These are phyloP conservation scores for Boletus rubroflammeus DNA, from an alignment of 768 basidiomycete genomes.

Conservation along the genomic window DNA sequence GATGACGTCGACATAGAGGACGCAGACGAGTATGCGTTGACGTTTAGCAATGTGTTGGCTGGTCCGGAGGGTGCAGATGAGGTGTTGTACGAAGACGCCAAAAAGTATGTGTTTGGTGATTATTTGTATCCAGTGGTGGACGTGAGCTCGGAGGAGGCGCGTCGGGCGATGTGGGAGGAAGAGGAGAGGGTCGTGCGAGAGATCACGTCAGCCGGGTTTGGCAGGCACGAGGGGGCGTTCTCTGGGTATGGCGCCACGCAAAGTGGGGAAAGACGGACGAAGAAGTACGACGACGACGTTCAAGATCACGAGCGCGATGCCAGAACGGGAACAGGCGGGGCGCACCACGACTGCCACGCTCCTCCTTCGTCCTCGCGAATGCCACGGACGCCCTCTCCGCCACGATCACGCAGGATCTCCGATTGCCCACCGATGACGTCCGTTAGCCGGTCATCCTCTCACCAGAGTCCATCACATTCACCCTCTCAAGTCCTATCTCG, in stretches of 20 bases:
- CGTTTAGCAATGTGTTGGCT: constrained; percentile 26
- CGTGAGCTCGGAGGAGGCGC: constrained; percentile 58
- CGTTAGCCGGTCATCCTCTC: constrained; percentile 9
- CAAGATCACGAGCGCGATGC: constrained; percentile 13
- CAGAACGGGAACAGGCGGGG: constrained; percentile 6
- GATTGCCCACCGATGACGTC: constrained; percentile 10
- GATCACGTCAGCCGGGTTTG: constrained; percentile 11
- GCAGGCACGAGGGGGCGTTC: background rate
- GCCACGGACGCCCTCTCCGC: constrained; percentile 10
- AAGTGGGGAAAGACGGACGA: constrained; percentile 5
- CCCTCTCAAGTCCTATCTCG: constrained; percentile 6
- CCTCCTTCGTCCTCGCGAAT: background rate
- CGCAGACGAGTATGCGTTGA: constrained; percentile 31
- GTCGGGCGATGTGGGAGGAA: constrained; percentile 27
- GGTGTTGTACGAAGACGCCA: constrained; percentile 68
- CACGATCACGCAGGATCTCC: background rate
- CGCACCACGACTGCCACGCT: background rate
- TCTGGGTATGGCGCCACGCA: constrained; percentile 30
- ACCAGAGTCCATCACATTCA: constrained; percentile 1
- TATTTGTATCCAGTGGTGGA: constrained; percentile 90
- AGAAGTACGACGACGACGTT: constrained; percentile 7
- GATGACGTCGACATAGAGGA: constrained; percentile 35
- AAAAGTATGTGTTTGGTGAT: constrained; percentile 82
- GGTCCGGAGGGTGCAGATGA: constrained; percentile 71
- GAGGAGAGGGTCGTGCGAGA: constrained; percentile 31